Evolutionary conservation across 1,284 basidiomycete species (phyloP), one percentile per base, ranked within the genome.

Genomic region (Paramarasmius palmivorus): DNA sequence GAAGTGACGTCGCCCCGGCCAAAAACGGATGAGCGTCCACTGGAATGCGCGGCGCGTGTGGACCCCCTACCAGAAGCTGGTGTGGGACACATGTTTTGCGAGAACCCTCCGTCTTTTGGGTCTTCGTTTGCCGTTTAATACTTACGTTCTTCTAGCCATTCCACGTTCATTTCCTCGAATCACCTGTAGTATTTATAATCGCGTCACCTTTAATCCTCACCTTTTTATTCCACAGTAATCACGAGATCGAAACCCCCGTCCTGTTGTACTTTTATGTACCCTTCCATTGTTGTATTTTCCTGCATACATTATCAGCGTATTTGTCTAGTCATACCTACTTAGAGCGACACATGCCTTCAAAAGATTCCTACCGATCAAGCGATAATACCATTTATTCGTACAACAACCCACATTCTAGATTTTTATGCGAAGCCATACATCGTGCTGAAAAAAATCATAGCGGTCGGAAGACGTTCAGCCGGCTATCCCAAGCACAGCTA

Each of bases 401-500:
- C 12, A 22, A 22, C 10, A n/a, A 14, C 22, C 40, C 12, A 6
- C 12, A 14, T 15, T 15, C 37, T 38, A 14, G 12, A n/a, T 6
- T 22, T 41, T 41, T 41, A 41, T 20, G 5, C 8, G 4, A 41
- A 19, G 17, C 19, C 19, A 19, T 41, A 9, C 19, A 4, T 12
- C 17, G 12, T 41, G 19, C n/a, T 46, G n/a, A 15, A 40, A 40
- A 10, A 17, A 40, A 17, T 46, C 19, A 46, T 23, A 46, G 15
- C 14, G 44, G 44, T 54, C 80, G 81, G 67, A 90, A 94, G 54
- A 96, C 74, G 70, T 91, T 86, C 48, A 95, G 72, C 69, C 86
- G 83, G 61, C 87, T 83, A 62, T 98, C 95, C 95, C 95, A 98
- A 48, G 90, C 86, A 65, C 90, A 94, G 59, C 86, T 94, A 19